Evolutionary conservation across 441 rosid genomes (phyloP).

Genomic region (Capsella rubella): DNA sequence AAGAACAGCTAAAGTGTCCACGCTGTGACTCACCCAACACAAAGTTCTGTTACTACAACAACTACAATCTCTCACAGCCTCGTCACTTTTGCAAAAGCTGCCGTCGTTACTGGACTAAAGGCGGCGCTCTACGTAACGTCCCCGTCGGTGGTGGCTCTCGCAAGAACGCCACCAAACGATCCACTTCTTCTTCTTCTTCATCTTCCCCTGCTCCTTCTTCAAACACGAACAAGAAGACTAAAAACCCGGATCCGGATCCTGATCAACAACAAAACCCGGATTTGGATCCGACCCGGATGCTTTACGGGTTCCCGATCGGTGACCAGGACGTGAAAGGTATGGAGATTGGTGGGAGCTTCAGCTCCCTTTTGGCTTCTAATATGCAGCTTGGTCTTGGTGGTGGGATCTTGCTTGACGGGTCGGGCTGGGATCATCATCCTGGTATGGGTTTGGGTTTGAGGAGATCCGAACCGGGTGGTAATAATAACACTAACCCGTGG

Average conservation of each 20-base stretch:
- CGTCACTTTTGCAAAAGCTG: slow-evolving; percentile 52
- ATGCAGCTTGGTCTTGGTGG: slow-evolving; percentile 51
- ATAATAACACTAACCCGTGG: slow-evolving; percentile 34
- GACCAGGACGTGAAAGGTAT: slow-evolving; percentile 44
- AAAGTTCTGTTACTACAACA: slow-evolving; percentile 48
- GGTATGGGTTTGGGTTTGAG: slow-evolving; percentile 40
- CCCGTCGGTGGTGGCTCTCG: slow-evolving; percentile 49
- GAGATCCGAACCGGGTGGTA: slow-evolving; percentile 35
- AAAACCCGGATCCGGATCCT: slow-evolving; percentile 41
- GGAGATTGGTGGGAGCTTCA: slow-evolving; percentile 45
- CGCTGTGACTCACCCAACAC: slow-evolving; percentile 49
- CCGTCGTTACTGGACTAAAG: slow-evolving; percentile 51
- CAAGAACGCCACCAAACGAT: slow-evolving; percentile 45
- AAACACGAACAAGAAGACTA: slow-evolving; percentile 37
- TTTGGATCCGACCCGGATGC: slow-evolving; percentile 45
- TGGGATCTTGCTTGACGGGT: slow-evolving; percentile 41
- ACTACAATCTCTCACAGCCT: slow-evolving; percentile 48
- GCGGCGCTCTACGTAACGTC: slow-evolving; percentile 48
- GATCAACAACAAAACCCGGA: slow-evolving; percentile 19
- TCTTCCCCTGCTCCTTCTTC: slow-evolving; percentile 17
- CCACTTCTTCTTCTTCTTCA: slow-evolving; percentile 19
- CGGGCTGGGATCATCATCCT: slow-evolving; percentile 37
- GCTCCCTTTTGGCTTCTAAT: slow-evolving; percentile 43
- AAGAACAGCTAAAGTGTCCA: slow-evolving; percentile 48
- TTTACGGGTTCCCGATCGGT: slow-evolving; percentile 47